Evolutionary conservation across 306 rosid species (phyloP), one percentile per base, ranked within the genome.

Genomic region (Corylus heterophylla): DNA sequence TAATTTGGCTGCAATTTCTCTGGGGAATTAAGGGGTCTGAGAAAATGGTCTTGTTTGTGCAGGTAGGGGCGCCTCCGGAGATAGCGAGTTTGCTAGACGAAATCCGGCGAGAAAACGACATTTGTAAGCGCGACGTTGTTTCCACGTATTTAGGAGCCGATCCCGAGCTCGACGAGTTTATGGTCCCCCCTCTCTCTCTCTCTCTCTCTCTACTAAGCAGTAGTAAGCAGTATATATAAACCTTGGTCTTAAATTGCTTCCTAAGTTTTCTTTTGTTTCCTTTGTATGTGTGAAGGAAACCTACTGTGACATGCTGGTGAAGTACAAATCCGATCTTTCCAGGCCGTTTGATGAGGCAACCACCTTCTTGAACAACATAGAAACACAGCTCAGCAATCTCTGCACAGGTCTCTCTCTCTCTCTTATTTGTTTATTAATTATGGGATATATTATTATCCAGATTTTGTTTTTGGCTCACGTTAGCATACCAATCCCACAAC

Each of bases 11-110:
- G 25, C 62, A 7, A 55, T 55, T 55, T 55, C 62, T 55, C 8
- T 35, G 20, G 16, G 50, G 31, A 56, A 74, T 31, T 31, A 31
- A 55, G 9, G 52, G 52, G 12, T 49, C 51, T 48, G 51, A 6
- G 45, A 16, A 16, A 31, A 63, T 31, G 70, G 11, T 63, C 9
- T 54, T 69, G 48, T 25, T 37, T 47, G 31, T 4, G 37, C 73
- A 94, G 98, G 98, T 95, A 3, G 99, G 99, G 50, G 99, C 99
- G 66, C 97, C 99, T 54, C 97, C 97, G 66, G 99, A 93, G 81
- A 89, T 93, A 18, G 94, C 92, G 55, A 59, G 86, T 54, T 87
- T 90, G 84, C 84, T 96, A 20, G 98, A 92, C 16, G 98, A 89
- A 86, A 90, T 96, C 90, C 90, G 89, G 56, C 81, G 81, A 82